phyloP scores from a whole-genome alignment of 495 filamentous ascomycete genomes.

The Xylaria acuta region DNA sequence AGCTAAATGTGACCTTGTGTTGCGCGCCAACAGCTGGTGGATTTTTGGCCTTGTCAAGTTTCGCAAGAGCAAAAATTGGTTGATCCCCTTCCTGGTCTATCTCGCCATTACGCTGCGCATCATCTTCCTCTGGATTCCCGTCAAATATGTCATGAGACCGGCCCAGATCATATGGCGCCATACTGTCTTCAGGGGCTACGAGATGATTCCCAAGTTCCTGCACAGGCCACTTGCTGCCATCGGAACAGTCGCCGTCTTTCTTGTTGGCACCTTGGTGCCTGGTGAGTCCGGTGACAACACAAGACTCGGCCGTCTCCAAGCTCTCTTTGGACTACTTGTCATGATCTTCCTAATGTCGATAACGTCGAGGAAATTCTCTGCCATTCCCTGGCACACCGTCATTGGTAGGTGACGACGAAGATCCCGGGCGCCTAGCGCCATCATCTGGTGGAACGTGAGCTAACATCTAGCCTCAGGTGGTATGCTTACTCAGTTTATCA shows the following conservation, averaged over 20 bases:
- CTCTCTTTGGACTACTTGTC: slow-evolving; percentile 78
- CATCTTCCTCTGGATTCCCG: slow-evolving; percentile 74
- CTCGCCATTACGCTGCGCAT: slow-evolving; percentile 76
- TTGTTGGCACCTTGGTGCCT: slow-evolving; percentile 76
- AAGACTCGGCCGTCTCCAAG: slow-evolving; percentile 76
- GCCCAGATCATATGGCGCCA: slow-evolving; percentile 69
- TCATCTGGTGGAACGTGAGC: neutral
- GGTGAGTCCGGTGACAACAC: slow-evolving; percentile 76
- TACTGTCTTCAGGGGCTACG: slow-evolving; percentile 60
- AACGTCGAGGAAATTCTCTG: slow-evolving; percentile 73
- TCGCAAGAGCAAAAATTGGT: slow-evolving; percentile 76
- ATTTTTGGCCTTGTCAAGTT: slow-evolving; percentile 79
- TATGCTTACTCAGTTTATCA: slow-evolving; percentile 85
- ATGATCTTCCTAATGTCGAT: slow-evolving; percentile 69
- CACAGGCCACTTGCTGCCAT: slow-evolving; percentile 65
- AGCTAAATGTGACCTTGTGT: slow-evolving; percentile 6
- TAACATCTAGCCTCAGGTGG: slow-evolving; percentile 50
- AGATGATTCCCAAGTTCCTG: slow-evolving; percentile 65
- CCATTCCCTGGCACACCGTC: slow-evolving; percentile 85
- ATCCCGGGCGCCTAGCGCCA: neutral
- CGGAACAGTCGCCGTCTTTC: slow-evolving; percentile 69
- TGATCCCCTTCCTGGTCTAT: slow-evolving; percentile 84
- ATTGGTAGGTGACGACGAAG: slow-evolving; percentile 52
- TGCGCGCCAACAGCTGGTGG: slow-evolving; percentile 72
- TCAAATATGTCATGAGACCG: slow-evolving; percentile 67